A percentile compares a stretch with the other conserved stretches of the same genome.
Evolutionary conservation across 2,329 filamentous ascomycete species (phyloP).

Genomic region (Gaeumannomyces sp.): DNA sequence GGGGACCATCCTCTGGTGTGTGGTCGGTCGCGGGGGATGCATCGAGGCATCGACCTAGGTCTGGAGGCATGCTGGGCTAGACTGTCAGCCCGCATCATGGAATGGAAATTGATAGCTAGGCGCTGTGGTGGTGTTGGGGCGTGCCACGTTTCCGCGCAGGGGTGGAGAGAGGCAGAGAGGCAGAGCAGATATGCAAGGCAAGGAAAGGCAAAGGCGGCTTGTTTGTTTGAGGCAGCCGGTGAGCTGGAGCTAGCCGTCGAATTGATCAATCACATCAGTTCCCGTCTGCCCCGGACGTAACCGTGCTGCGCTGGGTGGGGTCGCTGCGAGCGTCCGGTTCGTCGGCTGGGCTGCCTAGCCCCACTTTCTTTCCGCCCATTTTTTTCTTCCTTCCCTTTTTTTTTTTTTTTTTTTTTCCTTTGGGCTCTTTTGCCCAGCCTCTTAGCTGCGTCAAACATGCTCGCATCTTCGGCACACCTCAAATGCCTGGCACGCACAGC

Average conservation of each 20-base stretch:
- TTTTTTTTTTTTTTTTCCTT: background rate
- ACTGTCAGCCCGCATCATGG: too few species aligned
- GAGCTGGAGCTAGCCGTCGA: background rate
- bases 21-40: too few species aligned
- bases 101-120: background rate
- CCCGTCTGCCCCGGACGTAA: constrained; percentile 3
- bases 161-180: background rate
- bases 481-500: too few species aligned
- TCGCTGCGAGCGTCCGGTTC: background rate
- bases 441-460: background rate
- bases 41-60: too few species aligned
- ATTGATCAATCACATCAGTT: background rate
- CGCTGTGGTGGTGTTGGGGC: background rate
- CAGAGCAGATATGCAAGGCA: too few species aligned
- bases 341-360: background rate
- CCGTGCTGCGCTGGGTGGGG: background rate
- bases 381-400: background rate
- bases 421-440: background rate
- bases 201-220: background rate
- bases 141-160: background rate
- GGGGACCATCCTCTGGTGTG: too few species aligned
- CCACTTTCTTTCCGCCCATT: background rate
- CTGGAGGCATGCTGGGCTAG: too few species aligned
- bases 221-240: background rate
- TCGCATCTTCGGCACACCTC: too few species aligned